Evolutionary conservation across 805 yeast species (phyloP).

Genomic region (Hanseniaspora meyeri): DNA sequence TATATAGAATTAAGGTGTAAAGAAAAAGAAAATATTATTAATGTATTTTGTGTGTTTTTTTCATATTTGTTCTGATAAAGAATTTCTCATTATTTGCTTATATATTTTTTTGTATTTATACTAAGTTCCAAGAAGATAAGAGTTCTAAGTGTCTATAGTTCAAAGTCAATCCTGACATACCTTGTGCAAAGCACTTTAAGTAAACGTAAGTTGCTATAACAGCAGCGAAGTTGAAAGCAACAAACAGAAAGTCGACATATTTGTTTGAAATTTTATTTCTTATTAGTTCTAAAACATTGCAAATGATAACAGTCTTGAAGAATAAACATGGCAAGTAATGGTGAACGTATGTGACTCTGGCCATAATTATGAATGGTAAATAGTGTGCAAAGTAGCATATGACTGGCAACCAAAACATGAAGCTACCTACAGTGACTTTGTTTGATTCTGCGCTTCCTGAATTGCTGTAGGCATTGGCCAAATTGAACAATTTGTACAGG

Average conservation of each 20-base stretch:
- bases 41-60: neutral
- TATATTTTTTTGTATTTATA: conserved; percentile 13
- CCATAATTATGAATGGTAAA: conserved; percentile 83
- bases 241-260: neutral
- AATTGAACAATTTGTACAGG: conserved; percentile 29
- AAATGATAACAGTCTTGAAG: conserved; percentile 70
- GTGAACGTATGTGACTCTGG: conserved; percentile 92
- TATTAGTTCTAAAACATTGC: conserved; percentile 23
- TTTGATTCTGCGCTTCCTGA: no score
- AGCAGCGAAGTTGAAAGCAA: conserved; percentile 31
- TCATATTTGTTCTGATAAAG: neutral
- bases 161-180: conserved; percentile 51
- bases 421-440: conserved; percentile 13
- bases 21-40: neutral
- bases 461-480: conserved; percentile 44
- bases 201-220: conserved; percentile 39
- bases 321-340: conserved; percentile 92
- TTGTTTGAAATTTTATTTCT: neutral
- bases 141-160: conserved; percentile 42
- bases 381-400: conserved; percentile 51
- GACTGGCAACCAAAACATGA: conserved; percentile 64
- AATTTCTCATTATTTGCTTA: neutral
- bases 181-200: conserved; percentile 62
- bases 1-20: conserved; percentile 19
- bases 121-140: conserved; percentile 45